These are phyloP conservation scores for Teratosphaeria nubilosa DNA, from an alignment of 2,329 filamentous ascomycete species.

Conservation along the genomic window DNA sequence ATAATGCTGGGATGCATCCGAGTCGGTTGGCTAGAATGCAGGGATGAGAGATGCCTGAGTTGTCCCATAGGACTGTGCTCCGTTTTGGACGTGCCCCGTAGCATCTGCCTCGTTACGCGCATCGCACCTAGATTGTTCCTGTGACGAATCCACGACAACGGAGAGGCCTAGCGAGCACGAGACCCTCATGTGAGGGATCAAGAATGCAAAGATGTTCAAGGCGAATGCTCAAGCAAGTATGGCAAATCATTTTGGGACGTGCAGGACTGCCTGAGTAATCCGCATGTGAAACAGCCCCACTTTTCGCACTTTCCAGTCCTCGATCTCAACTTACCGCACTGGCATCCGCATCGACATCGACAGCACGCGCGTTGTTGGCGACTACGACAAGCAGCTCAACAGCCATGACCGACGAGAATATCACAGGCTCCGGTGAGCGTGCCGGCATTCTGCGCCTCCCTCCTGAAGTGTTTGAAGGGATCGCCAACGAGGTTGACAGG, in stretches of 20 bases:
- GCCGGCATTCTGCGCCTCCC: background rate
- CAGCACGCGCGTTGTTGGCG: background rate
- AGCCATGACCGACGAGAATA: background rate
- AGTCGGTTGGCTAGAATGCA: conserved; percentile 16
- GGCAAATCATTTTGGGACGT: background rate
- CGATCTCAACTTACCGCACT: background rate
- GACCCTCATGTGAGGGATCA: no score
- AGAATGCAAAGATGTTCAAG: no score
- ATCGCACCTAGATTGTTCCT: no score
- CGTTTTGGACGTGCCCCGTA: no score
- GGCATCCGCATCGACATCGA: background rate
- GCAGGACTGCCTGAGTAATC: background rate
- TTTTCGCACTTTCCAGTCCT: background rate
- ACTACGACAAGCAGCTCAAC: background rate
- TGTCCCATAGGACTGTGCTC: background rate
- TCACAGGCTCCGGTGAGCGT: background rate
- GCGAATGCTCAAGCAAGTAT: background rate
- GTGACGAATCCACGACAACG: no score
- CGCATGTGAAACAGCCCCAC: background rate
- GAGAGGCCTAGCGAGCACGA: no score
- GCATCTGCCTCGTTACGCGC: no score
- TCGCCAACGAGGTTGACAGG: background rate
- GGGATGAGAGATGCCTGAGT: background rate
- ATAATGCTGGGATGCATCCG: conserved; percentile 19
- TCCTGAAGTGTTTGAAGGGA: conserved; percentile 1